Base-by-base conservation (phyloP, 495 filamentous ascomycete genomes). In the Cercophora sp. region DNA sequence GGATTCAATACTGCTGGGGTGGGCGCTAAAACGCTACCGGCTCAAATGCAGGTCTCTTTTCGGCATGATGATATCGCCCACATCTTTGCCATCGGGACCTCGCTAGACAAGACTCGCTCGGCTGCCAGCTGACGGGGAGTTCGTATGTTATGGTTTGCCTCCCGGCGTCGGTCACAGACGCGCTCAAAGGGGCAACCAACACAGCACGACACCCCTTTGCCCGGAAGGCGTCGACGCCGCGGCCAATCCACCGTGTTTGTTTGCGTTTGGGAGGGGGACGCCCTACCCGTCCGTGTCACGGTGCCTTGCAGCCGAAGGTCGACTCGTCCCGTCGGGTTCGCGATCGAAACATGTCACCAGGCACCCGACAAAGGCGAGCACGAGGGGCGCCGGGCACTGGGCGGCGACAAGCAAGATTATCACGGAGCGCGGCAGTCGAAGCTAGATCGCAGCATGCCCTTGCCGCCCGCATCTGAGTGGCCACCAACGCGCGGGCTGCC, bases 241-340 rank as follows among this genome's bases (percentile, higher is more conserved):
- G 45, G 31, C 32, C 34, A 27, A 49, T 22, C 34, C 34, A 40
- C 26, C 32, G 27, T 36, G 35, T 13, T 58, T 34, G 16, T 43
- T 16, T 22, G 18, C 25, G 40, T 22, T n/a, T 23, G 22, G 13
- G 19, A 18, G 45, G 26, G 32, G 25, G 46, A 37, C 50, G 55
- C 58, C 55, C 41, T 59, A 50, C 58, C 58, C 54, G 55, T 47
- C 48, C 46, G 37, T 53, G 54, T 27, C 44, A 26, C 46, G 31
- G 55, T 58, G 45, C 56, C 51, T 58, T 58, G 56, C 56, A 58
- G 41, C 20, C 9, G 42, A 25, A 22, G 32, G 34, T 48, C 51
- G 51, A 41, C 36, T 42, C 24, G n/a, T 16, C 43, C 36, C 20
- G 45, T 27, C 39, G 45, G 53, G 43, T 18, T 47, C 32, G 15